phyloP scores from a whole-genome alignment of 2,329 filamentous ascomycete species.

The Teratosphaeria nubilosa region DNA sequence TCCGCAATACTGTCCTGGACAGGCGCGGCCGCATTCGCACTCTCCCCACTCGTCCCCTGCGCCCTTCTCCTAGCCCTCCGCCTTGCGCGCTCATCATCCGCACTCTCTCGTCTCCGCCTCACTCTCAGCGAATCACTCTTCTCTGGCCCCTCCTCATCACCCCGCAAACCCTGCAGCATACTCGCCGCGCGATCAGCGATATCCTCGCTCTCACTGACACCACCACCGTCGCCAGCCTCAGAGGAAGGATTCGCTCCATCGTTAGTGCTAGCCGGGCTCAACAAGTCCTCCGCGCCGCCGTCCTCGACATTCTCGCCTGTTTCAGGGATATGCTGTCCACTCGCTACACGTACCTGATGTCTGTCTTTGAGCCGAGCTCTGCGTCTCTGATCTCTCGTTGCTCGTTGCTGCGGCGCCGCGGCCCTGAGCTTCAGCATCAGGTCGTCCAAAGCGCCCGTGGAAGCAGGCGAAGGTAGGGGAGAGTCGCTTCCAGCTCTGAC shows the following conservation, averaged over 20 bases:
- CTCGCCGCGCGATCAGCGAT: conserved; percentile 76
- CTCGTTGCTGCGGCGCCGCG: conserved; percentile 78
- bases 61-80: conserved; percentile 47
- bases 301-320: conserved; percentile 25
- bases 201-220: conserved; percentile 49
- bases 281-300: conserved; percentile 14
- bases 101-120: conserved; percentile 64
- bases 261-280: conserved; percentile 19
- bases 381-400: conserved; percentile 79
- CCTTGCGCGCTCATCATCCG: conserved; percentile 65
- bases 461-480: conserved; percentile 42
- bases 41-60: conserved; percentile 23
- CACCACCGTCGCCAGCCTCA: conserved; percentile 15
- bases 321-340: conserved; percentile 80
- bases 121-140: conserved; percentile 36
- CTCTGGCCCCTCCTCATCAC: conserved; percentile 46
- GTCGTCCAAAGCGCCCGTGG: conserved; percentile 89
- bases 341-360: conserved; percentile 81
- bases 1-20: conserved; percentile 28
- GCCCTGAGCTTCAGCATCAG: conserved; percentile 89
- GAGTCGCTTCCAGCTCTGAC: conserved; percentile 32
- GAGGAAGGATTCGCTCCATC: conserved; percentile 10
- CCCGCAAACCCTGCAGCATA: conserved; percentile 72
- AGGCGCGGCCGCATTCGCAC: conserved; percentile 14
- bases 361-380: conserved; percentile 81